Evolutionary conservation across 306 rosid genomes (phyloP), one percentile per base, ranked within the genome.

Genomic region (Prunus davidiana): DNA sequence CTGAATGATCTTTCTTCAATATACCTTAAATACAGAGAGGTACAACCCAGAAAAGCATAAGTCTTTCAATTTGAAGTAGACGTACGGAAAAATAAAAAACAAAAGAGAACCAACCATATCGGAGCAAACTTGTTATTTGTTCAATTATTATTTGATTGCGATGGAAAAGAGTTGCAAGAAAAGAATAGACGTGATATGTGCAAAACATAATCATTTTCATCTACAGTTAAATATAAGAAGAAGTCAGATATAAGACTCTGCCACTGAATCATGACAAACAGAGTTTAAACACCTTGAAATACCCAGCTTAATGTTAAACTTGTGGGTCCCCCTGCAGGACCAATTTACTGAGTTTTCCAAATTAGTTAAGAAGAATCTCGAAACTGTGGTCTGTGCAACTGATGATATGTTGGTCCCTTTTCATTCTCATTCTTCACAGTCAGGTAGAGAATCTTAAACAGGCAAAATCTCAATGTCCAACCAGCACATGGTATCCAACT

Each of bases 1-100:
- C 97, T 89, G 79, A 95, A 95, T 25, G 97, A 92, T 82, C 97
- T 87, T 68, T 95, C 99, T 92, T 95, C 99, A 78, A 92, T 89
- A 86, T 95, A 95, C 96, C 99, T 93, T 82, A 51, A 79, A 61
- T 66, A 60, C 64, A 67, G 63, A 68, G 78, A 73, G 80, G 50
- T 45, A 60, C 69, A 82, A 73, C 43, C 57, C 43, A 30, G 62
- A 75, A 25, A 45, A 52, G 51, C 64, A 52, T 68, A 50, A 38
- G 15, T 50, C 27, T 52, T 80, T 25, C 10, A 57, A 65, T 20
- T 34, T 45, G 41, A 49, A 75, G 13, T 22, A 50, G 25, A 66
- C 20, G 57, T 49, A 13, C 7, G 6, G 13, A 49, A 49, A 49
- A 32, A 28, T 5, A 38, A 43, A 41, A 15, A 52, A 22, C 41